These are phyloP conservation scores for Jackrogersella multiformis DNA, from an alignment of 495 filamentous ascomycete species.

Conservation along the genomic window DNA sequence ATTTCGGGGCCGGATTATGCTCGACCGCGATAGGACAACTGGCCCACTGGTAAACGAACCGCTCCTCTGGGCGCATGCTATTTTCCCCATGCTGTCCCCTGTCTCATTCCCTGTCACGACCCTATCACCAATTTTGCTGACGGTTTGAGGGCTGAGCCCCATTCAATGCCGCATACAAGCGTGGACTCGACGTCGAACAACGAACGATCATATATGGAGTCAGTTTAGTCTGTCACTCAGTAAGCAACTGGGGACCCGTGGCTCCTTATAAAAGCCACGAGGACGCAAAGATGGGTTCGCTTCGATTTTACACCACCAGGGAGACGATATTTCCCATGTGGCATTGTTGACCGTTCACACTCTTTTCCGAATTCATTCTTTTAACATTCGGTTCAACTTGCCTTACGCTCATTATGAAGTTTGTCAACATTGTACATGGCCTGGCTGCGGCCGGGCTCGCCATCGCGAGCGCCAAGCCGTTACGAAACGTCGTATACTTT, in stretches of 20 bases:
- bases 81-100: constrained; percentile 24
- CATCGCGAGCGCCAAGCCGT: constrained; percentile 22
- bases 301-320: neutral
- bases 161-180: constrained; percentile 1
- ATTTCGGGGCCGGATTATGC: constrained; percentile 14
- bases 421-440: constrained; percentile 14
- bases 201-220: neutral
- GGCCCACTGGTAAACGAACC: constrained; percentile 9
- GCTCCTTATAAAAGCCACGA: constrained; percentile 15
- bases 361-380: neutral
- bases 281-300: neutral
- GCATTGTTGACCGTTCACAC: neutral
- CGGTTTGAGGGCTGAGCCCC: no score
- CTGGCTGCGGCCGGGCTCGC: constrained; percentile 44
- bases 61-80: constrained; percentile 8
- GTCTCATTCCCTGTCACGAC: neutral
- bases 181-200: neutral
- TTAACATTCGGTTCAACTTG: neutral
- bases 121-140: constrained; percentile 6
- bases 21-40: constrained; percentile 5
- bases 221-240: neutral
- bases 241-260: constrained; percentile 10
- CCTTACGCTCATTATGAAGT: constrained; percentile 24
- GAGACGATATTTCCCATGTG: neutral
- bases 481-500: constrained; percentile 33